Percentiles rank a stretch among this genome's conserved stretches.
Conservation (phyloP, 2,329 filamentous ascomycete species). For the Fusarium brevicatenulatum region DNA sequence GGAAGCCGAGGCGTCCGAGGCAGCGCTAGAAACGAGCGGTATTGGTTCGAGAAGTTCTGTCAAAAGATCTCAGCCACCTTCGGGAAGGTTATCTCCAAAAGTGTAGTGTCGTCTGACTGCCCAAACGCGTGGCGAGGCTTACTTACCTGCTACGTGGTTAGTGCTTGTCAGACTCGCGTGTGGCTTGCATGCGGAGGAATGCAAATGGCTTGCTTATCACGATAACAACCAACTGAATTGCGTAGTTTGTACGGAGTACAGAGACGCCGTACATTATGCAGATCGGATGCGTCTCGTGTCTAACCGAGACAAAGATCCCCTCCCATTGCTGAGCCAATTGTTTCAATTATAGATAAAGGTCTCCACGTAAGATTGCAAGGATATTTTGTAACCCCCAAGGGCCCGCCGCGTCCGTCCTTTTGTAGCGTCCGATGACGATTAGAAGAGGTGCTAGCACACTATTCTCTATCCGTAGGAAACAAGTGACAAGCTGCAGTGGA, state of each 20-base stretch:
- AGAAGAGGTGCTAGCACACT: background rate
- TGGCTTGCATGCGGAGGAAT: background rate
- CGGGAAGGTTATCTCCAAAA: background rate
- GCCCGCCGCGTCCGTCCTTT: background rate
- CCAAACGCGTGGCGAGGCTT: background rate
- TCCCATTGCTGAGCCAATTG: background rate
- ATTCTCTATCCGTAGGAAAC: too few relatives aligned
- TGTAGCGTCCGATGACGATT: slow-evolving; percentile 5
- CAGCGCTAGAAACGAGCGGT: background rate
- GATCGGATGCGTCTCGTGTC: background rate
- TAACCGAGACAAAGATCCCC: background rate
- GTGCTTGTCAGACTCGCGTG: background rate
- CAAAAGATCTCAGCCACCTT: background rate
- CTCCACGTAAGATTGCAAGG: slow-evolving; percentile 1
- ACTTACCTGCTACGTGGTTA: background rate
- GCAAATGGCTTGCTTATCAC: background rate
- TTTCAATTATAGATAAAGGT: background rate
- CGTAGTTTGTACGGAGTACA: background rate
- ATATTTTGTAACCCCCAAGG: background rate
- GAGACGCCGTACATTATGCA: background rate
- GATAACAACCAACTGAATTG: background rate
- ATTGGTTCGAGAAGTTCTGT: background rate
- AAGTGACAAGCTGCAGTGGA: background rate
- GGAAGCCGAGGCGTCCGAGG: background rate
- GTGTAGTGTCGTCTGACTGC: background rate